Base-by-base conservation (phyloP, 2,329 filamentous ascomycete species). In the Venturia asperata region DNA sequence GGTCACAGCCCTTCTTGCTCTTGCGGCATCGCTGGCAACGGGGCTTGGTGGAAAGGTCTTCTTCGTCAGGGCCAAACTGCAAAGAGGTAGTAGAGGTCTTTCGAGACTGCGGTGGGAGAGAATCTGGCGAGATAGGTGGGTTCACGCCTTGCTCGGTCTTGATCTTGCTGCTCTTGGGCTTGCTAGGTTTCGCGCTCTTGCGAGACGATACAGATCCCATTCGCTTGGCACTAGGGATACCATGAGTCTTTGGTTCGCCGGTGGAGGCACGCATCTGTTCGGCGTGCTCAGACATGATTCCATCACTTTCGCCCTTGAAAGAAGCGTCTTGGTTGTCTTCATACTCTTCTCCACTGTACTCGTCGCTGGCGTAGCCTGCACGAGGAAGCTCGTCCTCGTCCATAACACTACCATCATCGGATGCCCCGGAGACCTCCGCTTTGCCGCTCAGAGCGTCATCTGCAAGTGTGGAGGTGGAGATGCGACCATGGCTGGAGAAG, bases 1-100 rank as follows among this genome's bases (percentile, higher is more conserved):
- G 88, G 79, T 99, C 94, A 74, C 94, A 99, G 15, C 94, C 94
- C 79, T 99, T 99, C 83, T 99, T 99, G 80, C 93, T 97, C 85
- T 99, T 99, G 72, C 94, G 89, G 82, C 94, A 99, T 66, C 94
- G 89, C 76, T 99, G 94, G 81, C 94, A 99, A 68, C 94, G 92
- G 65, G 94, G 94, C 79, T 97, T 97, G 69, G 89, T 92, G 0
- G 93, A 97, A 24, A 97, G 80, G 66, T 97, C 92, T 69, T 97
- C 92, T 69, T 96, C 91, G 69, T 92, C 91, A 41, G 81, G 80
- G 61, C 81, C 84, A 73, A 86, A 85, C 72, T 83, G 86, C 72
- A 87, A 75, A 13, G 90, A 91, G 13, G 86, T 83, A 66, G 87
- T 82, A 0, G 90, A 92, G 47, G 85, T 84, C 77, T 94, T 94